phyloP scores from a whole-genome alignment of 495 filamentous ascomycete genomes.

The Aspergillus cavernicola region DNA sequence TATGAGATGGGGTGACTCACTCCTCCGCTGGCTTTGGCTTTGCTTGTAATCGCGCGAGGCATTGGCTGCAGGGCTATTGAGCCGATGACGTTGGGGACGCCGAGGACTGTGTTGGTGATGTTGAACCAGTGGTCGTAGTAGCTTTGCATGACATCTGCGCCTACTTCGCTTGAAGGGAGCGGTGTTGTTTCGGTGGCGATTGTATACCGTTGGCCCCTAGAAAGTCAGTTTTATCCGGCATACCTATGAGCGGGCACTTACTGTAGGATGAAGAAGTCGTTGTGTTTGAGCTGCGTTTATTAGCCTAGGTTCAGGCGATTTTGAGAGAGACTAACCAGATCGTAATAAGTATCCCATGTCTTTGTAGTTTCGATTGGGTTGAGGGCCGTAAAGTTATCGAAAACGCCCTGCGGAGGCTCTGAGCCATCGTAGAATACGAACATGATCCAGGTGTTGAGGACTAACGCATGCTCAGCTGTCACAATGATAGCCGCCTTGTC shows the following conservation, averaged over 20 bases:
- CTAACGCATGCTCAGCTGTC: slow-evolving; percentile 47
- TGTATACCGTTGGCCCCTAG: slow-evolving; percentile 46
- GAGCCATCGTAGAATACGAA: slow-evolving; percentile 63
- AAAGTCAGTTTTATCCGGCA: slow-evolving; percentile 7
- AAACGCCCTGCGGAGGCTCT: slow-evolving; percentile 50
- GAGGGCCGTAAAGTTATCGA: slow-evolving; percentile 53
- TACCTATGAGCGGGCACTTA: slow-evolving; percentile 12
- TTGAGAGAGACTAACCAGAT: slow-evolving; percentile 34
- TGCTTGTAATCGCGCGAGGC: slow-evolving; percentile 44
- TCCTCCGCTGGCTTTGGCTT: slow-evolving; percentile 45
- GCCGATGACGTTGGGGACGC: slow-evolving; percentile 45
- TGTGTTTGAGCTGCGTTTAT: slow-evolving; percentile 29
- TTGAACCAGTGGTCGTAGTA: slow-evolving; percentile 53
- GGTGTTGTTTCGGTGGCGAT: slow-evolving; percentile 58
- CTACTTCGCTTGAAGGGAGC: slow-evolving; percentile 40
- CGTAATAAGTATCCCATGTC: slow-evolving; percentile 51
- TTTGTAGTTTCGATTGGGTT: slow-evolving; percentile 43
- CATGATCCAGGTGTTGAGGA: slow-evolving; percentile 54
- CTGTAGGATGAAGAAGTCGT: slow-evolving; percentile 37
- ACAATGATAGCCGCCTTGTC: slow-evolving; percentile 52
- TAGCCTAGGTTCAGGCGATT: background rate
- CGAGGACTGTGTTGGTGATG: slow-evolving; percentile 34
- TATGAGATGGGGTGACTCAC: slow-evolving; percentile 20
- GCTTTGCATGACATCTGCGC: slow-evolving; percentile 39
- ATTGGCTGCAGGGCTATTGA: slow-evolving; percentile 57